Evolutionary conservation across 1,284 basidiomycete genomes (phyloP), one percentile per base, ranked within the genome.

Genomic region (Taiwanofungus camphoratus): DNA sequence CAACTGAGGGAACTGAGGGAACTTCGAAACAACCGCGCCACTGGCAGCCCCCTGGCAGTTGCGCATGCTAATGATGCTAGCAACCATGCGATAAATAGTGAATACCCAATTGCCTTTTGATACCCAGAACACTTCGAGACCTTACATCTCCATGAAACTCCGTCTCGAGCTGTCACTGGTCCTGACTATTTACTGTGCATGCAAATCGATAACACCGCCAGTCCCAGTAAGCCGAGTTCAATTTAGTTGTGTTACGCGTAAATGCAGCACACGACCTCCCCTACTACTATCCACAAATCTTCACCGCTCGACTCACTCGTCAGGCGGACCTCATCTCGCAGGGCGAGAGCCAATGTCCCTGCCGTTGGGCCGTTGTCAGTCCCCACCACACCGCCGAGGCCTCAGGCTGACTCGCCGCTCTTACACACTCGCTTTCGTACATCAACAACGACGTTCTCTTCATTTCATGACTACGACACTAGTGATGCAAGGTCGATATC

Each of bases 351-450:
- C 42, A 45, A 46, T 35, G 41, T 39, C 21, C 39, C 46, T 20
- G 42, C 42, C 30, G 37, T 47, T 30, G 49, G 49, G 13, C 32
- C 30, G 22, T 27, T 31, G 7, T 24, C 27, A 21, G 32, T 43
- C 16, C 52, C 50, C 3, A 30, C 49, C 32, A 57, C 54, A 1
- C 54, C 60, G 20, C 50, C 60, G 9, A 40, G 49, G 15, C 44
- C 44, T 26, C 9, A 29, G 9, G 29, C 30, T 29, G 15, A 65
- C 12, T 83, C 77, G 1, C 82, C 82, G 13, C 61, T 85, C 38
- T 59, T 86, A 23, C 82, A 86, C 53, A 73, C 79, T 20, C 67
- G 64, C 48, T 85, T 86, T 61, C 71, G 79, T 16, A 63, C 65
- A 20, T 67, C 67, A 4, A 68, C 72, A 16, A 79, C 76, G 18